These are phyloP conservation scores for Lodderomyces parapsilosis DNA, from an alignment of 1,139 yeast genomes.

Conservation along the genomic window DNA sequence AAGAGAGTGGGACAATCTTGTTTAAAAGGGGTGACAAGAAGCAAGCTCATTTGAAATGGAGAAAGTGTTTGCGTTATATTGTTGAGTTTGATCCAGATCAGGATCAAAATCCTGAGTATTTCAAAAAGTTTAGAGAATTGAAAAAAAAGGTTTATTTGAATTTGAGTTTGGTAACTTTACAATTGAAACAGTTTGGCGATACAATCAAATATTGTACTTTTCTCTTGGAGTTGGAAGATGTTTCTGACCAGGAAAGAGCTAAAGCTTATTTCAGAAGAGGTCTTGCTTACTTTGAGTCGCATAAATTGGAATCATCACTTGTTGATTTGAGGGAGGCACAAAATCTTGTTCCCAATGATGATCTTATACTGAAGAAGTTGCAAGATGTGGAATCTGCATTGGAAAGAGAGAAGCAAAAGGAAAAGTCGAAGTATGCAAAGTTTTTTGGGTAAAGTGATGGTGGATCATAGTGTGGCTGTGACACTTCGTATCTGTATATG, in stretches of 20 bases:
- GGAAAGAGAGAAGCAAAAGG: slow-evolving; percentile 44
- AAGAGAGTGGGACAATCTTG: slow-evolving; percentile 62
- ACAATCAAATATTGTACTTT: slow-evolving; percentile 55
- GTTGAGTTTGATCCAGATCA: slow-evolving; percentile 71
- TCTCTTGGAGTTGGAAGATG: slow-evolving; percentile 49
- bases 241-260: slow-evolving; percentile 46
- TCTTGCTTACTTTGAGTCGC: slow-evolving; percentile 41
- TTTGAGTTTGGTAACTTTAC: slow-evolving; percentile 51
- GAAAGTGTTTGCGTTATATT: slow-evolving; percentile 62
- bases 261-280: slow-evolving; percentile 67
- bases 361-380: slow-evolving; percentile 45
- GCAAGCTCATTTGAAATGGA: slow-evolving; percentile 60
- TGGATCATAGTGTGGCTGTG: background rate
- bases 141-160: slow-evolving; percentile 65
- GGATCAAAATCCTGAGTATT: slow-evolving; percentile 60
- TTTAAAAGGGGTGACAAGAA: slow-evolving; percentile 51
- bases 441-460: slow-evolving; percentile 35
- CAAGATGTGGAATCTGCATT: slow-evolving; percentile 36
- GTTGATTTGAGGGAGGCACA: slow-evolving; percentile 45
- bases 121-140: slow-evolving; percentile 47
- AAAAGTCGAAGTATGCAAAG: slow-evolving; percentile 55
- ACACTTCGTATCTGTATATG: no score
- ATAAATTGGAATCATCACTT: slow-evolving; percentile 50
- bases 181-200: slow-evolving; percentile 42
- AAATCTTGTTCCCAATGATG: slow-evolving; percentile 48